A percentile compares a stretch with the other conserved stretches of the same genome.
phyloP scores from a whole-genome alignment of 176 grass and related monocot genomes.

The Aegilops bicornis region DNA sequence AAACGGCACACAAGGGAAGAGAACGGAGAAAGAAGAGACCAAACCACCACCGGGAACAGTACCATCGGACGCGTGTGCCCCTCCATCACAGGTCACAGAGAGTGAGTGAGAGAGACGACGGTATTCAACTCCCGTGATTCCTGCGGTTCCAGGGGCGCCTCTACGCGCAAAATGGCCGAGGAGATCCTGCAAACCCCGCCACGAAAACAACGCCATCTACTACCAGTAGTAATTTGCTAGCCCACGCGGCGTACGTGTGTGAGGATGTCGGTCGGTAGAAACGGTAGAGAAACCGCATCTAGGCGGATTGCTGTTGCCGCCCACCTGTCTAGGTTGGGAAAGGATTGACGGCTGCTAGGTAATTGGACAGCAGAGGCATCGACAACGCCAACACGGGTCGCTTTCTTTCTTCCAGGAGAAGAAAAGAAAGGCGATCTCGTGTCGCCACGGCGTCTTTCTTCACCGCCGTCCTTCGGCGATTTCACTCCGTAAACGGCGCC shows the following conservation, averaged over 20 bases:
- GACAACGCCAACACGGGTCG: too few relatives aligned
- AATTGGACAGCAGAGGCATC: too few relatives aligned
- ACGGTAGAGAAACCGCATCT: neutral
- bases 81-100: too few relatives aligned
- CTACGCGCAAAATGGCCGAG: neutral
- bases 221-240: neutral
- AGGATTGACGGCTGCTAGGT: neutral
- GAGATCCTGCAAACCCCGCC: neutral
- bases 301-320: neutral
- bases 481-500: too few relatives aligned
- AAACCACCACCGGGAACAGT: neutral
- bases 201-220: too few relatives aligned
- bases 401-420: too few relatives aligned
- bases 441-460: too few relatives aligned
- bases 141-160: neutral
- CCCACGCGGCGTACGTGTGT: slow-evolving; percentile 2
- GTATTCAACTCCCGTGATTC: neutral
- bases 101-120: neutral
- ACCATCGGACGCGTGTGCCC: neutral
- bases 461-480: too few relatives aligned
- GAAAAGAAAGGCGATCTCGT: too few relatives aligned
- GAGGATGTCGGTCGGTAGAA: slow-evolving; percentile 21
- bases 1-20: neutral
- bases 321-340: neutral
- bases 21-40: too few relatives aligned